phyloP scores from a whole-genome alignment of 441 rosid genomes.

The Melastoma candidum region DNA sequence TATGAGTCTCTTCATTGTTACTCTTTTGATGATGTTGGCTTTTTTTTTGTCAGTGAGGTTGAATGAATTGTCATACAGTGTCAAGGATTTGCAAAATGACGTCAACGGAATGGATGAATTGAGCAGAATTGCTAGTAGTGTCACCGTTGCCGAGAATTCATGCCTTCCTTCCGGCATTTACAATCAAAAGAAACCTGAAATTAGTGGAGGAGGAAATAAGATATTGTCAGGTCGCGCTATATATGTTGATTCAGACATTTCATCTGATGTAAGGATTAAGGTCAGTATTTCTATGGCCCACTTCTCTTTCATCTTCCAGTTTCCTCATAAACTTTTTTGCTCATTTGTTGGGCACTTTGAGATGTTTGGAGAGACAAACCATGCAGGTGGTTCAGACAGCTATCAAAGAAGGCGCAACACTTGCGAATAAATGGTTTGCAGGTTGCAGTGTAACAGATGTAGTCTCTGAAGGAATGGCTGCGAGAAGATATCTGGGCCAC shows the following conservation, averaged over 20 bases:
- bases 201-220: slow-evolving; percentile 23
- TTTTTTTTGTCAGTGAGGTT: slow-evolving; percentile 52
- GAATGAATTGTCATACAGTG: slow-evolving; percentile 77
- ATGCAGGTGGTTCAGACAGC: slow-evolving; percentile 61
- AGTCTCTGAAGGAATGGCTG: slow-evolving; percentile 76
- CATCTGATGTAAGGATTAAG: slow-evolving; percentile 61
- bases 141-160: slow-evolving; percentile 35
- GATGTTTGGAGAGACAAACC: background rate
- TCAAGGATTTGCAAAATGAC: slow-evolving; percentile 48
- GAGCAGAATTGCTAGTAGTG: slow-evolving; percentile 26
- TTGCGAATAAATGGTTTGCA: slow-evolving; percentile 61
- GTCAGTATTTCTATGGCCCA: slow-evolving; percentile 20
- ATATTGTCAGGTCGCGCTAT: slow-evolving; percentile 42
- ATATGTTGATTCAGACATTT: slow-evolving; percentile 61
- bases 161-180: slow-evolving; percentile 53
- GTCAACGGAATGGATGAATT: slow-evolving; percentile 36
- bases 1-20: slow-evolving; percentile 68
- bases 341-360: background rate
- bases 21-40: slow-evolving; percentile 19
- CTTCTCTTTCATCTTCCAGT: background rate
- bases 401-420: slow-evolving; percentile 55
- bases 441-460: slow-evolving; percentile 73
- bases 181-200: slow-evolving; percentile 37
- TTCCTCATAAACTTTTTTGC: background rate
- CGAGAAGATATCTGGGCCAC: slow-evolving; percentile 67